Conservation (phyloP, 2,329 filamentous ascomycete genomes). For the Botrytis hyacinthi region DNA sequence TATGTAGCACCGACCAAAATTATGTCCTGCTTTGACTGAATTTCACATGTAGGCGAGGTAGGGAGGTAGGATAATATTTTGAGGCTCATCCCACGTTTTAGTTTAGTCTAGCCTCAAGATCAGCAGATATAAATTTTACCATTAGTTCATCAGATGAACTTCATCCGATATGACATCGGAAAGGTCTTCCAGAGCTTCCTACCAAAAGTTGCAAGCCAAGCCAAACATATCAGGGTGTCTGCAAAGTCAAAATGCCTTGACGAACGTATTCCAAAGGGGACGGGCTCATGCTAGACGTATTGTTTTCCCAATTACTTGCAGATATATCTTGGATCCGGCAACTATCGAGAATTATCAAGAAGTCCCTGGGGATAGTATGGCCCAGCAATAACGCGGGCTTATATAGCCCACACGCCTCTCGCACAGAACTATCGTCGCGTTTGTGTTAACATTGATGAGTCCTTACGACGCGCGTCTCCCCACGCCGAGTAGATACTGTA, state of each 20-base stretch:
- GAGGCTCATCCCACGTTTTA: not conserved
- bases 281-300: not conserved
- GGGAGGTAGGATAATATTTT: not conserved
- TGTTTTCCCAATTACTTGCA: not conserved
- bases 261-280: not conserved
- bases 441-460: no score
- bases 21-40: not conserved
- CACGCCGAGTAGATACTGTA: no score
- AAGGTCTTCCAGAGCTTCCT: not conserved
- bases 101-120: not conserved
- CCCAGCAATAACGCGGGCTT: not conserved
- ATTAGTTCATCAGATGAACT: not conserved
- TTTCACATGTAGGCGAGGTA: no score
- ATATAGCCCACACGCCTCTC: no score
- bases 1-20: not conserved
- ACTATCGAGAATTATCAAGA: not conserved
- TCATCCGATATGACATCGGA: not conserved
- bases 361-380: not conserved
- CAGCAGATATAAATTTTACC: no score
- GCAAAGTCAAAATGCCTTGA: not conserved
- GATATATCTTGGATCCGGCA: not conserved
- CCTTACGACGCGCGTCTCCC: no score
- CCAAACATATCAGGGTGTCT: no score
- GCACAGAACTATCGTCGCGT: no score
- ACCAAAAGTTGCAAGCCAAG: not conserved